Evolutionary conservation across 2,329 filamentous ascomycete species (phyloP), one percentile per base, ranked within the genome.

Genomic region (Bipolaris victoriae): DNA sequence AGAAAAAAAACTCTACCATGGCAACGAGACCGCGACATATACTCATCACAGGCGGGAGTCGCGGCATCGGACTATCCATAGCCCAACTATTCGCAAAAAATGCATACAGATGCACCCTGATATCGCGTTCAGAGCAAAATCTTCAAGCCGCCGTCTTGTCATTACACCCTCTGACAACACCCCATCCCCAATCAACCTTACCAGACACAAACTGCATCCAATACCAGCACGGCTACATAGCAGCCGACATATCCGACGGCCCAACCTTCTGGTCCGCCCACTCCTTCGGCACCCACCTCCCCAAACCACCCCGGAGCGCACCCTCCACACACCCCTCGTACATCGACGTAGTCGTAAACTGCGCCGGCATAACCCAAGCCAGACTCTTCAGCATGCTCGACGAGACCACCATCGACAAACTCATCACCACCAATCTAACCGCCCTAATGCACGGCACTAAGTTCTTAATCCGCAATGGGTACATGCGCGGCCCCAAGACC

Each of bases 341-440:
- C 5, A 65, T 75, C 11, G 71, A 76, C 36, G 67, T 94, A 29
- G 83, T 96, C 1, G 83, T 96, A 62, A 96, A 96, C 70, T 90
- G 90, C 24, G 92, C 92, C 0, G 92, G 92, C 9, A 80, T 92
- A 20, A 82, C 88, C 0, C 87, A 92, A 64, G 83, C 82, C 11
- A 84, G 82, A 0, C 79, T 91, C 1, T 81, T 95, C n/a, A 78
- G 85, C 43, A 79, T 81, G 9, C 86, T 84, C 1, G 67, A 76
- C 0, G 70, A 82, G 0, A 72, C 77, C 0, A 79, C 83, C 2
- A 80, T 92, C 20, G 78, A 85, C 1, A 65, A 79, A 1, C 80
- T 92, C 6, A 68, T 96, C 5, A 79, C 84, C 49, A 90, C 86
- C 37, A 97, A 97, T 73, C 82, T 96, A 1, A 79, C 82, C 50